Conservation (phyloP, 208 protist genomes). For the Trypanosoma vivax region DNA sequence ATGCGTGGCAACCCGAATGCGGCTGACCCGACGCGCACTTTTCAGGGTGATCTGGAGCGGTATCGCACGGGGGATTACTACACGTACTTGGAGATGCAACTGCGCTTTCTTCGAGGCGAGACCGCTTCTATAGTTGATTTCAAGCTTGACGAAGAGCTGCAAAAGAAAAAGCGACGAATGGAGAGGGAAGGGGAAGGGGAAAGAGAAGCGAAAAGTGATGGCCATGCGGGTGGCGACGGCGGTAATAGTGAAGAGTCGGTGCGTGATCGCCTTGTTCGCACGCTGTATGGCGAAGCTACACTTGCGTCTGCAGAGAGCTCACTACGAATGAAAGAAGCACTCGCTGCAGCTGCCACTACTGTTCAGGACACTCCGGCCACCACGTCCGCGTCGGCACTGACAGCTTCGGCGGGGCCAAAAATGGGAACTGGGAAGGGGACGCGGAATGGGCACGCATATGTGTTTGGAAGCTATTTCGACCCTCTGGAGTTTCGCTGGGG, state of each 20-base stretch:
- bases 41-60: constrained; percentile 72
- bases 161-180: constrained; percentile 3
- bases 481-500: constrained; percentile 49
- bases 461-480: constrained; percentile 79
- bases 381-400: constrained; percentile 1
- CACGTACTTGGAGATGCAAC: constrained; percentile 73
- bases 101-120: constrained; percentile 73
- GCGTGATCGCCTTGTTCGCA: constrained; percentile 40
- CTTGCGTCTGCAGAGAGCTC: constrained; percentile 11
- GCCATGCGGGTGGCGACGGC: not conserved
- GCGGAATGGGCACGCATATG: constrained; percentile 43
- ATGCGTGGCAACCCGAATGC: constrained; percentile 86
- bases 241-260: constrained; percentile 12
- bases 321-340: constrained; percentile 10
- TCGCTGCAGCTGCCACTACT: constrained; percentile 9
- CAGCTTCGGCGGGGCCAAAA: not conserved
- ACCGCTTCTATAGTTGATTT: constrained; percentile 82
- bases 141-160: constrained; percentile 56
- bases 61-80: constrained; percentile 72
- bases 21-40: constrained; percentile 44
- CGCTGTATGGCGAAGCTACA: constrained; percentile 42
- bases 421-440: constrained; percentile 1
- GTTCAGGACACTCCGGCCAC: constrained; percentile 2
- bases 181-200: not conserved
- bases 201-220: constrained; percentile 4